Conservation (phyloP, 768 basidiomycete genomes). For the Tylopilus sp. region DNA sequence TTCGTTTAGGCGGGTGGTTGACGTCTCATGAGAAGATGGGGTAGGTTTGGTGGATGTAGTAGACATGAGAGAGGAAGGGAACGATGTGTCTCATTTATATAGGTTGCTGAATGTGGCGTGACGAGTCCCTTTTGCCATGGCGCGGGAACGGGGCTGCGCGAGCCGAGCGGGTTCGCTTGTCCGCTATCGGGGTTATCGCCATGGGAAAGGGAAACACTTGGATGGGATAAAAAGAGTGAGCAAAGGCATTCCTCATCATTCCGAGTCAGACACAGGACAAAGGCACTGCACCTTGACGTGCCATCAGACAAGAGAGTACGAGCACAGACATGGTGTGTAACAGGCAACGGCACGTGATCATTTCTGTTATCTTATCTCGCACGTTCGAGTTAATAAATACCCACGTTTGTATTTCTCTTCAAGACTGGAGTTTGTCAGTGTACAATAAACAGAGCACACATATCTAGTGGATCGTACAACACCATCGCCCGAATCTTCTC, state of each 20-base stretch:
- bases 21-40: slow-evolving; percentile 18
- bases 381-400: slow-evolving; percentile 7
- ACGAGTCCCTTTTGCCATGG: slow-evolving; percentile 14
- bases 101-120: slow-evolving; percentile 24
- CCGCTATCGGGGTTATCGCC: neutral
- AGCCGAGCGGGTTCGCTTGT: slow-evolving; percentile 18
- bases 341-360: slow-evolving; percentile 22
- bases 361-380: slow-evolving; percentile 24
- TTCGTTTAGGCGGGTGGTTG: slow-evolving; percentile 15
- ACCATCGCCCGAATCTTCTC: slow-evolving; percentile 4
- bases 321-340: slow-evolving; percentile 3
- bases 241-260: slow-evolving; percentile 8
- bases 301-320: slow-evolving; percentile 2
- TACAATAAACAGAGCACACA: slow-evolving; percentile 22
- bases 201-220: neutral
- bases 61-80: slow-evolving; percentile 27
- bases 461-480: slow-evolving; percentile 31
- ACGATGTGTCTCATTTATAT: slow-evolving; percentile 28
- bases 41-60: slow-evolving; percentile 24
- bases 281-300: slow-evolving; percentile 24
- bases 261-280: slow-evolving; percentile 16
- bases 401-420: slow-evolving; percentile 15
- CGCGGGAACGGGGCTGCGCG: slow-evolving; percentile 17
- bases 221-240: slow-evolving; percentile 4
- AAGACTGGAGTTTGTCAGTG: slow-evolving; percentile 21